phyloP scores from a whole-genome alignment of 768 basidiomycete genomes.

The Lentinula sp. region DNA sequence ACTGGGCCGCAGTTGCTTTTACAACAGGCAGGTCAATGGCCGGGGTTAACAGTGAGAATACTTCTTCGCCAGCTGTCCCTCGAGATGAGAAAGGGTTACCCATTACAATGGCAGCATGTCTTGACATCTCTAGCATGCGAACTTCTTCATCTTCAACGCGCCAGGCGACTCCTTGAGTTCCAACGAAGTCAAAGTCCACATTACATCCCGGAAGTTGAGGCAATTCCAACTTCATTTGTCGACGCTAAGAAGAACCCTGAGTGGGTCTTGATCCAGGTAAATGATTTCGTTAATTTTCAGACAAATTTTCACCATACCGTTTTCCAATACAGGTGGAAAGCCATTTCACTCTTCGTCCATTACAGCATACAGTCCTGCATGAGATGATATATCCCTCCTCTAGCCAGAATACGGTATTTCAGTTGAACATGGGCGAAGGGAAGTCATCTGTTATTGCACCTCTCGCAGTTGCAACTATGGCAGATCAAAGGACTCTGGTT shows the following conservation, averaged over 20 bases:
- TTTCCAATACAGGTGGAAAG: constrained; percentile 31
- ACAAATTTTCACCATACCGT: too few species aligned
- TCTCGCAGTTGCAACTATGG: constrained; percentile 29
- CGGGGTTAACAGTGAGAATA: constrained; percentile 22
- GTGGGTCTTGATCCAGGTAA: constrained; percentile 41
- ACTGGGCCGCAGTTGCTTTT: constrained; percentile 14
- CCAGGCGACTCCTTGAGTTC: constrained; percentile 26
- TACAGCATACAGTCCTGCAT: constrained; percentile 34
- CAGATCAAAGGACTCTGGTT: constrained; percentile 36
- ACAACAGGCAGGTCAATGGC: constrained; percentile 26
- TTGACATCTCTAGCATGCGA: constrained; percentile 22
- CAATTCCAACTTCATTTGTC: constrained; percentile 1
- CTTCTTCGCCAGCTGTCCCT: constrained; percentile 26
- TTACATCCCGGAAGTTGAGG: neutral
- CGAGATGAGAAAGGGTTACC: constrained; percentile 11
- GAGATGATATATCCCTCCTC: constrained; percentile 41
- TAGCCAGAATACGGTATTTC: constrained; percentile 30
- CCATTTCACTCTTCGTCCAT: constrained; percentile 33
- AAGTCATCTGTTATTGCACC: constrained; percentile 51
- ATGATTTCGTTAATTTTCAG: too few species aligned
- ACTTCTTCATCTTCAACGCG: constrained; percentile 27
- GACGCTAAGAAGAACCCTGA: constrained; percentile 20
- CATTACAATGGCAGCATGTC: constrained; percentile 21
- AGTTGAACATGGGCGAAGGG: constrained; percentile 58
- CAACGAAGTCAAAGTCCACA: neutral